Percentiles rank a stretch among this genome's conserved stretches.
Conservation (phyloP, 1,284 basidiomycete species). For the Agaricales sp. region DNA sequence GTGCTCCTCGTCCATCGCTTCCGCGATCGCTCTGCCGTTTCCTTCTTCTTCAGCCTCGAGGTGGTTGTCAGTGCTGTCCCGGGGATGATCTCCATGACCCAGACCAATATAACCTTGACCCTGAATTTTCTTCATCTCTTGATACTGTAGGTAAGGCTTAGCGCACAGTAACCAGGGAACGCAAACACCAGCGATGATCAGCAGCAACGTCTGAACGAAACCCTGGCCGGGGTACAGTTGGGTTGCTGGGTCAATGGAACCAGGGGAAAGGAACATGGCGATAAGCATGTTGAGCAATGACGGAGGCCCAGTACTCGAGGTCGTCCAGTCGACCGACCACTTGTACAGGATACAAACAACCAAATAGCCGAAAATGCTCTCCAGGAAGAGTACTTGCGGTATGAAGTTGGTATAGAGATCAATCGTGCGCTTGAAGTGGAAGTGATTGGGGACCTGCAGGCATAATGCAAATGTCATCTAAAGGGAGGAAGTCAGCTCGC, state of each 20-base stretch:
- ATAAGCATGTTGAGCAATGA: conserved; percentile 95
- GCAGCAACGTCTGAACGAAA: conserved; percentile 74
- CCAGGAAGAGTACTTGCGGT: conserved; percentile 95
- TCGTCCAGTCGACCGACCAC: conserved; percentile 90
- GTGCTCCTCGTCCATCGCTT: conserved; percentile 56
- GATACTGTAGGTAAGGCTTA: conserved; percentile 92
- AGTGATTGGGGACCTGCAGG: conserved; percentile 90
- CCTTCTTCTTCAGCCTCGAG: conserved; percentile 82
- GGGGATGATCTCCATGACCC: conserved; percentile 37
- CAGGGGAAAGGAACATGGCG: conserved; percentile 87
- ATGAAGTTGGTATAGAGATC: conserved; percentile 94
- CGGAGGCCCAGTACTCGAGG: conserved; percentile 65
- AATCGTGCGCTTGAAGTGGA: conserved; percentile 80
- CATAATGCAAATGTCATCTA: conserved; percentile 98
- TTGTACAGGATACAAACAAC: conserved; percentile 96
- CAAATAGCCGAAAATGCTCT: conserved; percentile 96
- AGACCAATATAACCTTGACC: conserved; percentile 79
- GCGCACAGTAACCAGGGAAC: conserved; percentile 92
- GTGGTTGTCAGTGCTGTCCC: conserved; percentile 44
- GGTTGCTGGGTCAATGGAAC: conserved; percentile 57
- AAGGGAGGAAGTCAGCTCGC: conserved; percentile 10
- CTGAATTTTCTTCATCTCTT: conserved; percentile 82
- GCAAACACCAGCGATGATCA: conserved; percentile 78
- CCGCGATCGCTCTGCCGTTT: conserved; percentile 64
- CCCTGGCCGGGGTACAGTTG: conserved; percentile 86